Percentiles rank a stretch among this genome's conserved stretches.
Conservation (phyloP, 371 early-diverging fungal species). For the Umbelopsis sp. region DNA sequence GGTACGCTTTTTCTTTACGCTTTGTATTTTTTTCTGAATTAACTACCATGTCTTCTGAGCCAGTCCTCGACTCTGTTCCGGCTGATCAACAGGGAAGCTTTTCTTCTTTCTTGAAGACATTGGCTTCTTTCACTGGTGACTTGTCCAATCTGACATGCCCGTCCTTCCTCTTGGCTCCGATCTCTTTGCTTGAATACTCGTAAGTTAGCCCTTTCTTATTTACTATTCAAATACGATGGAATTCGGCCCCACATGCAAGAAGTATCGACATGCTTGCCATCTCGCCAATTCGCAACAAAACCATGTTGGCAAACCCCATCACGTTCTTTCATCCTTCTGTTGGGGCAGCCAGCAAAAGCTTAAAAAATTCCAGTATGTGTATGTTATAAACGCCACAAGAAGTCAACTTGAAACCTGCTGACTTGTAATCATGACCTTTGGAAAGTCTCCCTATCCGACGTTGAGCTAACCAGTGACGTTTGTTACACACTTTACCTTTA, state of each 20-base stretch:
- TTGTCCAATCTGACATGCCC: conserved; percentile 80
- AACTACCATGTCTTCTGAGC: conserved; percentile 36
- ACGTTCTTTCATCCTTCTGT: neutral
- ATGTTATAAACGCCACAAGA: conserved; percentile 4
- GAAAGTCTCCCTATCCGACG: neutral
- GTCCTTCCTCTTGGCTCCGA: conserved; percentile 75
- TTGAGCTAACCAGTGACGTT: neutral
- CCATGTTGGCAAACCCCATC: neutral
- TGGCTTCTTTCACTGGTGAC: conserved; percentile 82
- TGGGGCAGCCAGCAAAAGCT: neutral
- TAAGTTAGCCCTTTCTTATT: conserved; percentile 35
- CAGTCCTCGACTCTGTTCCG: conserved; percentile 60
- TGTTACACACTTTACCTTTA: conserved; percentile 4
- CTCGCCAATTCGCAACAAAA: too few species aligned
- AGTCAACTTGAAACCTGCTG: neutral
- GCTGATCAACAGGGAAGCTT: conserved; percentile 71
- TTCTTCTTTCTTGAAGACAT: conserved; percentile 70
- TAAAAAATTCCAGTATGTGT: conserved; percentile 2
- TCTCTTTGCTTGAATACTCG: conserved; percentile 81
- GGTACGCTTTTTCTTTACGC: conserved; percentile 11
- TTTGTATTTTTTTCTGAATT: conserved; percentile 6
- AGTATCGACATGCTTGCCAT: neutral
- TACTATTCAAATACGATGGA: neutral
- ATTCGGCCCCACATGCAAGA: too few species aligned
- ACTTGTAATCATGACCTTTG: conserved; percentile 2